A percentile compares a stretch with the other conserved stretches of the same genome.
Conservation (phyloP, 352 stramenopile genomes). For the Phytopythium montanum region DNA sequence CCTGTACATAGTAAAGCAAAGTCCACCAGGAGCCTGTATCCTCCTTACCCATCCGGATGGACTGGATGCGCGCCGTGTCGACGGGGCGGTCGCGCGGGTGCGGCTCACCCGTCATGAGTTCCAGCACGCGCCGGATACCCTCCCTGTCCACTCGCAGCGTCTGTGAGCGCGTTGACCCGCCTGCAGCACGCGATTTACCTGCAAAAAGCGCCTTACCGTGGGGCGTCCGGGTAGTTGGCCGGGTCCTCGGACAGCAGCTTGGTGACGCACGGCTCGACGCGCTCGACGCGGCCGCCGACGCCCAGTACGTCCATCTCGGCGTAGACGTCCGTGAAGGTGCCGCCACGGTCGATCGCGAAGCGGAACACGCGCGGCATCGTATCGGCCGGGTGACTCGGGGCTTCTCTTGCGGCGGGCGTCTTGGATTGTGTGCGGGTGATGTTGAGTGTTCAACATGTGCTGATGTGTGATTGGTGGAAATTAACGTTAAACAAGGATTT, state of each 20-base stretch:
- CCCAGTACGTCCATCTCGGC: conserved; percentile 89
- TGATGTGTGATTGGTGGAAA: too few species aligned
- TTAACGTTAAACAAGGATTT: too few species aligned
- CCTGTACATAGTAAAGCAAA: neutral
- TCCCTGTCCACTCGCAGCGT: conserved; percentile 37
- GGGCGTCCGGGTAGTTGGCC: conserved; percentile 96
- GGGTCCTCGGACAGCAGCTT: conserved; percentile 98
- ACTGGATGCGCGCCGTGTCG: conserved; percentile 90
- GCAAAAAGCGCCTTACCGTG: conserved; percentile 50
- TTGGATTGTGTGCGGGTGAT: neutral
- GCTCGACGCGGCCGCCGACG: conserved; percentile 31
- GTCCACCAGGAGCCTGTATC: neutral
- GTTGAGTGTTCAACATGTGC: too few species aligned
- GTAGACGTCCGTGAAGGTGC: conserved; percentile 99
- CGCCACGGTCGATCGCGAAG: conserved; percentile 97
- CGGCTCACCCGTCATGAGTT: conserved; percentile 88
- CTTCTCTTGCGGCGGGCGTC: too few species aligned
- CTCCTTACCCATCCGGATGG: conserved; percentile 94
- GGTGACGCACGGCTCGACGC: conserved; percentile 81
- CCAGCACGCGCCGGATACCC: conserved; percentile 93
- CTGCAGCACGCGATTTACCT: neutral
- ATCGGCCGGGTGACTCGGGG: neutral
- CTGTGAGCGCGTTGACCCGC: neutral
- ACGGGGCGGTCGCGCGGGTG: conserved; percentile 85
- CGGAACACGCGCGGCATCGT: conserved; percentile 74